Base-by-base conservation (phyloP, 78 protist genomes). In the Polysphondylium violaceum region DNA sequence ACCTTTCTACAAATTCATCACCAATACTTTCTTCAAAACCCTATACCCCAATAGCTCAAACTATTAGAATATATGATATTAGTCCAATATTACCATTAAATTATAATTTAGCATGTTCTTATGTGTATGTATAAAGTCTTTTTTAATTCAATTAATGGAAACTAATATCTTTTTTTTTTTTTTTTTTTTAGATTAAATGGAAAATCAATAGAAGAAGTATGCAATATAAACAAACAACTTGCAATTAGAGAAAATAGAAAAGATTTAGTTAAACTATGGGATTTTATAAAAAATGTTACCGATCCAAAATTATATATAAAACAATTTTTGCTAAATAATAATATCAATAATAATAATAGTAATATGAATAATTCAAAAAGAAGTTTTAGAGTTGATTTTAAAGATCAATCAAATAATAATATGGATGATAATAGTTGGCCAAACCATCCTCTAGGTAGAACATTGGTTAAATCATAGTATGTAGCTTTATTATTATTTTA, bases 181-280 rank as follows among this genome's bases (percentile, higher is more conserved):
- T 14, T 38, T 56, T 74, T 38, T 21, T 59, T 5, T 59, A 75
- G 85, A 38, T 44, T 77, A 36, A 31, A 33, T 40, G 91, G 91
- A 27, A 44, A 72, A 50, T 17, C 77, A 16, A 36, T 83, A 43
- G 79, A 47, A 71, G 81, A 83, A 55, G 69, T 83, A 33, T 83
- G 91, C 44, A 83, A 27, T 59, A 14, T 50, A 33, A 83, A 83
- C 69, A 29, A 43, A 44, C 56, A 51, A 17, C 47, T 83, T 8
- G 91, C 75, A 55, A 74, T 55, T 50, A 55, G 67, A 40, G 72
- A 40, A n/a, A 55, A 83, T 59, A 83, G 91, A 69, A 83, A 65
- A 50, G 91, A 83, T 59, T 56, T 83, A 14, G 79, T 83, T 7
- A 83, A 69, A 56, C 60, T 83, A 43, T 83, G 91, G 91, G 33